Evolutionary conservation across 2,329 filamentous ascomycete species (phyloP), one percentile per base, ranked within the genome.

Genomic region (Alternaria arbusti): DNA sequence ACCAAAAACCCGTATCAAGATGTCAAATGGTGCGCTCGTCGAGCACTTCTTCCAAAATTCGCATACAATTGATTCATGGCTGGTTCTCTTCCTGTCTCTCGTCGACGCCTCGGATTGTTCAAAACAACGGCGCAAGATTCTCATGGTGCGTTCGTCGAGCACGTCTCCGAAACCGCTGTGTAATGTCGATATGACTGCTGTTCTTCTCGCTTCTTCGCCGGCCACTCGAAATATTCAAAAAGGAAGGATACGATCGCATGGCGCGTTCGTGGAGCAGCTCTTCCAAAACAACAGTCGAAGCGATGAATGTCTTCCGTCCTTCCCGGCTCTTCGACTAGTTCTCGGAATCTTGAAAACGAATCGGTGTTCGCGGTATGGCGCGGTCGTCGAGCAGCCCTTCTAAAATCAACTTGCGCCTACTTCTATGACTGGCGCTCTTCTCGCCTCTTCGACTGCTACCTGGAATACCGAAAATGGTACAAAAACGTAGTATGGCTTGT

Each of bases 401-500:
- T 32, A 1, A 32, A 26, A 26, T 26, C n/a, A n/a, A n/a, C n/a
- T n/a, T n/a, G n/a, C n/a, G n/a, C n/a, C n/a, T n/a, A n/a, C n/a
- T n/a, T n/a, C n/a, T n/a, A n/a, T 26, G 30, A 8, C 30, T 36
- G 13, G 32, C 32, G 13, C n/a, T 36, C 32, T 9, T 10, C 15
- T 1, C 15, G 8, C 36, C 8, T 40, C 36, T 6, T 40, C 15
- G 4, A 40, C 8, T 5, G 1, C 15, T 17, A n/a, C 32, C 0
- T 8, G 15, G 8, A n/a, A 36, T 36, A 5, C 7, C 6, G 1
- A 15, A 32, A 7, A 6, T 0, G 1, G 12, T 6, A 2, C 0
- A 15, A 15, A 7, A 1, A 5, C 7, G 12, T 6, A 2, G 6
- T 3, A 32, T 36, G 32, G 0, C 8, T 10, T n/a, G 1, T n/a